These are phyloP conservation scores for Micractinium sp. DNA, from an alignment of 139 green algal species.

Conservation along the genomic window DNA sequence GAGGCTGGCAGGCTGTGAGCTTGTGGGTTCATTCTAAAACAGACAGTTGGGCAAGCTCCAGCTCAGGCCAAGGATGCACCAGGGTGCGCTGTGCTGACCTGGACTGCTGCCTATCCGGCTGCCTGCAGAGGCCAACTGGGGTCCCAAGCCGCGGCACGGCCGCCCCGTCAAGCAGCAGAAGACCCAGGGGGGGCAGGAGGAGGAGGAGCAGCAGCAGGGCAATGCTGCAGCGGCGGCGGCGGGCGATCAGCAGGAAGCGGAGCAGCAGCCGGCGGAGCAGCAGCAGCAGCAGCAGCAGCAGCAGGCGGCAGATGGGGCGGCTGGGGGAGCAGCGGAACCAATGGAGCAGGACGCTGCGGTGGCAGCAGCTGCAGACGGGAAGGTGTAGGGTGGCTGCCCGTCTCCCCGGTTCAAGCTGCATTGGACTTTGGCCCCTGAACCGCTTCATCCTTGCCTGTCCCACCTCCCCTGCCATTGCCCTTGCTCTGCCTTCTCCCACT, in stretches of 20 bases:
- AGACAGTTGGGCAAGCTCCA: no score
- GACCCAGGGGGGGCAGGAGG: slow-evolving; percentile 7
- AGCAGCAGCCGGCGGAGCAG: slow-evolving; percentile 18
- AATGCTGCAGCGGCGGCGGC: not conserved
- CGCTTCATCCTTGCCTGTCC: not conserved
- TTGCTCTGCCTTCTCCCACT: no score
- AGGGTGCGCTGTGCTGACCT: not conserved
- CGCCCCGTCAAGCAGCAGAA: slow-evolving; percentile 8
- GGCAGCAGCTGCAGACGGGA: not conserved
- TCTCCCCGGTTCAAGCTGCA: not conserved
- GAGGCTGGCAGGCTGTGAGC: not conserved
- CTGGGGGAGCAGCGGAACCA: not conserved
- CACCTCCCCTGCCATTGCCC: no score
- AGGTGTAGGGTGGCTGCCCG: not conserved
- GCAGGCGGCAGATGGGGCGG: not conserved
- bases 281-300: not conserved
- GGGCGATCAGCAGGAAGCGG: slow-evolving; percentile 10
- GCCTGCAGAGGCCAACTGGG: slow-evolving; percentile 80
- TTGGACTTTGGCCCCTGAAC: no score
- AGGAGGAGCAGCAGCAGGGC: not conserved
- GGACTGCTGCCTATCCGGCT: not conserved
- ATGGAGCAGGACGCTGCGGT: not conserved
- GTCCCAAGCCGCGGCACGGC: slow-evolving; percentile 71
- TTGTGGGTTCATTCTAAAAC: not conserved
- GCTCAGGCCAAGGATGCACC: no score